Base-by-base conservation (phyloP, 306 rosid genomes). In the Lathyrus tuberosus region DNA sequence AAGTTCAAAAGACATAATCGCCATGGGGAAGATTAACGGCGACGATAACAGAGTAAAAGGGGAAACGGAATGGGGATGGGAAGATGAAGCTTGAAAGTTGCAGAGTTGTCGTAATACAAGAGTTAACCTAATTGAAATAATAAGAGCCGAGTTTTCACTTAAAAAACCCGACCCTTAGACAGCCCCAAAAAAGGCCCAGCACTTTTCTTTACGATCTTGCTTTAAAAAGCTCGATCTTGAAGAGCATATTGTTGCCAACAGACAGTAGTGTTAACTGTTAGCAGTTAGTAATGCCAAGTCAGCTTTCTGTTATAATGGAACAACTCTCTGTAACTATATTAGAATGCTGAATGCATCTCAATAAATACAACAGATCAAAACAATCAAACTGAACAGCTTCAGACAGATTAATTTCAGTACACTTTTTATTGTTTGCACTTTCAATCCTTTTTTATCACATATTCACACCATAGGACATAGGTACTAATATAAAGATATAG, bases 401-500 rank as follows among this genome's bases (percentile, higher is more conserved):
- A 10, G 44, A 40, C 11, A 8, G 12, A 40, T 26, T 3, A 8
- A 40, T 5, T 40, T 40, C 6, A 1, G n/a, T 5, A 33, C 38
- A 5, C 8, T 6, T 6, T 33, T 33, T 33, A 33, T 33, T 33
- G 38, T 33, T 33, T 33, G 8, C 38, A 33, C 38, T 33, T 2
- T 11, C 46, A 41, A 41, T 10, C 13, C 12, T 41, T 10, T 41
- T 41, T 41, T 10, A 41, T 10, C 4, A 41, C 14, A 41, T 12
- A 46, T 48, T 48, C 24, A 48, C 22, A 16, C 12, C 6, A 33
- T 22, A 54, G 37, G 24, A 5, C 6, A 33, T 22, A 54, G 37
- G 24, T 56, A 30, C 10, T 16, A 49, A 17, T 49, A 17, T 38
- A 48, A 66, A 56, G 30, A 69, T 60, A 76, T 38, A 63, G 9